Base-by-base conservation (phyloP, 305 asterid species). In the Fraxinus baroniana region DNA sequence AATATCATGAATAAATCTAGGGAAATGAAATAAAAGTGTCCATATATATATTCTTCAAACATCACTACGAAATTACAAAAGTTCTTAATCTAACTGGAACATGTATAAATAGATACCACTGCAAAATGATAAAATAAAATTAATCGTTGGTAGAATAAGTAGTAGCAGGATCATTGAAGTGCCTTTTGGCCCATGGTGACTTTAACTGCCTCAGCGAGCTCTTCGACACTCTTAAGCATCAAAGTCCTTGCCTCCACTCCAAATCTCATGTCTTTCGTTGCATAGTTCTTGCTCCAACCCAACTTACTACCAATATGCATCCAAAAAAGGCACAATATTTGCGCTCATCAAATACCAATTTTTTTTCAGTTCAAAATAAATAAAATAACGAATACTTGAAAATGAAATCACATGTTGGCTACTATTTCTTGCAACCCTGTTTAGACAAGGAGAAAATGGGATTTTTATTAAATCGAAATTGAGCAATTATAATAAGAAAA, bases 371-470 rank as follows among this genome's bases (percentile, higher is more conserved):
- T 1, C 15, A 18, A 62, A 20, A 20, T 3, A 60, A 60, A 18
- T 20, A 60, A 22, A 20, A 62, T 20, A 2, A 62, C 32, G 9
- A 55, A 62, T 12, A 2, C 71, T 22, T 20, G 28, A 12, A 18
- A 20, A 3, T 18, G 13, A 44, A 52, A 57, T 44, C 77, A 87
- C 90, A 88, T 86, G 89, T 32, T 78, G 83, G 81, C 75, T 35
- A 85, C 80, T 78, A 79, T 79, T 87, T 70, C 81, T 86, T 7
- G 90, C 87, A 78, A 87, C 72, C 85, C 90, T 89, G 84, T 3
- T 70, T 7, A 12, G 35, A 6, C 75, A 76, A 74, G 80, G 28
- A 46, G 60, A 78, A 32, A n/a, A 7, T 1, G n/a, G 30, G 18
- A 0, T 22, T 71, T 74, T 26, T 17, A 74, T 74, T 32, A 83